Evolutionary conservation across 495 filamentous ascomycete genomes (phyloP), one percentile per base, ranked within the genome.

Genomic region (Neurospora cerealis): DNA sequence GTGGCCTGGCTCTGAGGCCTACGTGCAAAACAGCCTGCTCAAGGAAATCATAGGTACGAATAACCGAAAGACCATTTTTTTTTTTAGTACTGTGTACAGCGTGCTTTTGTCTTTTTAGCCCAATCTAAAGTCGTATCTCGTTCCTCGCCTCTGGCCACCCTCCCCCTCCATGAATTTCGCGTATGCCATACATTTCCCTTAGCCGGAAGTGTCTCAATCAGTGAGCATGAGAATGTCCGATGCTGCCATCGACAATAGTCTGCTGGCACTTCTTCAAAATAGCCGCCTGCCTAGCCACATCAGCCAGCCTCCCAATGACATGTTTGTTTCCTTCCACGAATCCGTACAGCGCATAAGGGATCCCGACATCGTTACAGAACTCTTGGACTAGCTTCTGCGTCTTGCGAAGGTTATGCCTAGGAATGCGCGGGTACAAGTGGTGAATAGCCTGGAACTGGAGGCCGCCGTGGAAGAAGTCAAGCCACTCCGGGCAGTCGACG

Each of bases 381-480:
- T 93, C 92, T 78, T 92, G 87, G 17, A 98, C 92, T 42, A 97
- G 85, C 74, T 89, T 90, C 83, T 97, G 96, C 9, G 93, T 90
- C 69, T 85, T 85, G 36, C 96, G 88, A 69, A 99, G 88, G 82
- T 99, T 99, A 78, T 99, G 96, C 48, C 96, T 87, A 46, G 96
- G 96, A 75, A 99, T 93, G n/a, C 96, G 88, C 15, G 96, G 96
- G 78, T 90, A 99, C 21, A 99, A 86, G 81, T 99, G 96, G 76
- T 99, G 96, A 73, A 99, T 92, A 39, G 92, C 96, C 81, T 99
- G 96, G 81, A 98, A 98, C 81, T 99, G 96, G 79, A 99, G 84
- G 42, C 96, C 96, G 21, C 96, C 96, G 78, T 99, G 96, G 81
- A 99, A 89, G 81, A 96, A 99, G 78, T 99, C 96, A 21, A 99